Conservation (phyloP, 139 green algal species). For the Picochlorum sp. region DNA sequence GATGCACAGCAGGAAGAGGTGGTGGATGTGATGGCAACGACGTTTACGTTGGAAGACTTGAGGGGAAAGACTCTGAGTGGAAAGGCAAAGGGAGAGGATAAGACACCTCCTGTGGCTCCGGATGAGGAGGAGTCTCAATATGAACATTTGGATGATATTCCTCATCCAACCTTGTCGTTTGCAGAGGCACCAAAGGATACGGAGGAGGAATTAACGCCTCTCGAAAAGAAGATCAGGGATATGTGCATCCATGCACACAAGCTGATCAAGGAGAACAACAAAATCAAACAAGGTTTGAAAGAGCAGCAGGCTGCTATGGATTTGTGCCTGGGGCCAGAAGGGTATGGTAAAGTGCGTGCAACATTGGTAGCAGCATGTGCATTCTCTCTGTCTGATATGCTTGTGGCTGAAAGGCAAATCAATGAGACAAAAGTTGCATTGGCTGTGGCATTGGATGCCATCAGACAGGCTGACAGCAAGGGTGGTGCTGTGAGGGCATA, state of each 20-base stretch:
- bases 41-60: not conserved
- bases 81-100: not conserved
- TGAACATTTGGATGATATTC: slow-evolving; percentile 2
- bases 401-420: slow-evolving; percentile 18
- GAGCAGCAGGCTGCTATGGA: slow-evolving; percentile 24
- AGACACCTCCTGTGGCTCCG: not conserved
- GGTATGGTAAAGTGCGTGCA: slow-evolving; percentile 20
- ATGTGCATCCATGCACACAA: slow-evolving; percentile 32
- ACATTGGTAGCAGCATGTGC: slow-evolving; percentile 23
- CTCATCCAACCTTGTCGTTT: slow-evolving; percentile 13
- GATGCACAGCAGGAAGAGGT: not conserved
- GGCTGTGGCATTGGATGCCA: slow-evolving; percentile 21
- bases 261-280: slow-evolving; percentile 30
- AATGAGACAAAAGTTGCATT: slow-evolving; percentile 24
- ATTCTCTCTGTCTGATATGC: slow-evolving; percentile 29
- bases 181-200: not conserved
- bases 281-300: slow-evolving; percentile 22
- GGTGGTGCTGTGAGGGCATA: slow-evolving; percentile 1
- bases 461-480: slow-evolving; percentile 11
- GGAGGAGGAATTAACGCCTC: not conserved
- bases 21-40: not conserved
- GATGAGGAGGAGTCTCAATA: slow-evolving; percentile 12
- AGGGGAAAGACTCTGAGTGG: not conserved
- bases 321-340: slow-evolving; percentile 13
- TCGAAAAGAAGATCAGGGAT: slow-evolving; percentile 22